These are phyloP conservation scores for Pseudophaeomoniella oleicola DNA, from an alignment of 2,329 filamentous ascomycete genomes.

Conservation along the genomic window DNA sequence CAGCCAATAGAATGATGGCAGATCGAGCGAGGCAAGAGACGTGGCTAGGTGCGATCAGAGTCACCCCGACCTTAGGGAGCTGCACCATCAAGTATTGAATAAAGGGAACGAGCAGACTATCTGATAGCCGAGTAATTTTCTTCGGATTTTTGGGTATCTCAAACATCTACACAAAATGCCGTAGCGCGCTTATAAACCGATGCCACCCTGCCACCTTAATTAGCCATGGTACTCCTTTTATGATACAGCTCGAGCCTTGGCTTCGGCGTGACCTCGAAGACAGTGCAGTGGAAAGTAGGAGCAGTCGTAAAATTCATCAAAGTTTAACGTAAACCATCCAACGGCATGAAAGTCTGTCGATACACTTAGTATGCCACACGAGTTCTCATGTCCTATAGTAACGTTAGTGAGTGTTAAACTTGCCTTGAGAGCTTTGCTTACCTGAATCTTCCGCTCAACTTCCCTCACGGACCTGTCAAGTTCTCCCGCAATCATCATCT, in stretches of 20 bases:
- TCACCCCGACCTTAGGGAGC: neutral
- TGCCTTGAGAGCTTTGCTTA: conserved; percentile 18
- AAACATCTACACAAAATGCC: neutral
- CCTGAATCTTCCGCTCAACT: conserved; percentile 89
- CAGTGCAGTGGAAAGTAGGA: too few species aligned
- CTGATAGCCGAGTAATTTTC: conserved; percentile 3
- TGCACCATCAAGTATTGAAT: conserved; percentile 1
- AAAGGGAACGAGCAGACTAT: conserved; percentile 1
- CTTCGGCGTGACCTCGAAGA: too few species aligned
- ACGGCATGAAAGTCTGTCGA: too few species aligned
- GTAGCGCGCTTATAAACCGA: neutral
- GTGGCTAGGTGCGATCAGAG: neutral
- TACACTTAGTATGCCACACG: conserved; percentile 39
- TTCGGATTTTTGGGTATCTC: neutral
- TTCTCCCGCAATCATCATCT: conserved; percentile 88
- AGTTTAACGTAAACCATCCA: too few species aligned
- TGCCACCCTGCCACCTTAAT: neutral
- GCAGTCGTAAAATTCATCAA: too few species aligned
- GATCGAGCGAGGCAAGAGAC: conserved; percentile 40
- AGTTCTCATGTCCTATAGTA: conserved; percentile 38
- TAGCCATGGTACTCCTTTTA: too few species aligned
- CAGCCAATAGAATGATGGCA: conserved; percentile 15
- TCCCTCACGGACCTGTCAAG: conserved; percentile 80
- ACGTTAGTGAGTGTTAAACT: conserved; percentile 6
- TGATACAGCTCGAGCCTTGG: too few species aligned